These are phyloP conservation scores for Mychonastes homosphaera DNA, from an alignment of 139 green algal genomes.

Conservation along the genomic window DNA sequence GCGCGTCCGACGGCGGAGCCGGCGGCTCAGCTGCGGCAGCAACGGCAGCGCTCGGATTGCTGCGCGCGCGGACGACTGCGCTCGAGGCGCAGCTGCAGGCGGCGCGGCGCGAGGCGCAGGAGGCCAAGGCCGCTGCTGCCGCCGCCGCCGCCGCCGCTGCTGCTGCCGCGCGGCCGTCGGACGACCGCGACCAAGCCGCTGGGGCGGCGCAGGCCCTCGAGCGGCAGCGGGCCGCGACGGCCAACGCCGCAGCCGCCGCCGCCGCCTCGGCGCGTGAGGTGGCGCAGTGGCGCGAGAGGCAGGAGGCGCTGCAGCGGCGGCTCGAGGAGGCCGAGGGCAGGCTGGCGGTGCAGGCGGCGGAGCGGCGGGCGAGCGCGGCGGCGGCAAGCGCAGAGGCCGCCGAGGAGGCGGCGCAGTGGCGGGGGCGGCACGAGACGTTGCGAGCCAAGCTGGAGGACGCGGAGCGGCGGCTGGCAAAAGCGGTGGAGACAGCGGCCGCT, in stretches of 20 bases:
- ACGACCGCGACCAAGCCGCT: no score
- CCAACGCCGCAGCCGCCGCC: no score
- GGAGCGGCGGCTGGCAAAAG: neutral
- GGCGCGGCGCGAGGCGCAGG: neutral
- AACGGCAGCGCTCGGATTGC: neutral
- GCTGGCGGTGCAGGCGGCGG: no score
- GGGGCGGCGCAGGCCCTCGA: neutral
- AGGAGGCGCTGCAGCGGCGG: neutral
- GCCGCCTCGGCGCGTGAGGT: no score
- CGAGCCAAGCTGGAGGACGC: neutral
- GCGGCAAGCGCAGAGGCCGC: no score
- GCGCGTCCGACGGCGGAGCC: neutral
- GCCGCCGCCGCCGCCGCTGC: no score
- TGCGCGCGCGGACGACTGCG: neutral
- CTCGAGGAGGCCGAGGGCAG: conserved; percentile 2
- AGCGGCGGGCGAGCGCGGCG: no score
- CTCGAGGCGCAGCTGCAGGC: neutral
- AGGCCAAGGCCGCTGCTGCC: no score
- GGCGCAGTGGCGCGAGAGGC: neutral
- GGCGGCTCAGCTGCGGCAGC: conserved; percentile 2
- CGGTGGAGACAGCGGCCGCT: neutral
- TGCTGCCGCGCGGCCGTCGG: no score
- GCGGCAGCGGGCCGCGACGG: neutral
- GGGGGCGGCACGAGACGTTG: neutral
- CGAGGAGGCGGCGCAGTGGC: neutral